Base-by-base conservation (phyloP, 106 monocot genomes). In the Narthecium ossifragum region DNA sequence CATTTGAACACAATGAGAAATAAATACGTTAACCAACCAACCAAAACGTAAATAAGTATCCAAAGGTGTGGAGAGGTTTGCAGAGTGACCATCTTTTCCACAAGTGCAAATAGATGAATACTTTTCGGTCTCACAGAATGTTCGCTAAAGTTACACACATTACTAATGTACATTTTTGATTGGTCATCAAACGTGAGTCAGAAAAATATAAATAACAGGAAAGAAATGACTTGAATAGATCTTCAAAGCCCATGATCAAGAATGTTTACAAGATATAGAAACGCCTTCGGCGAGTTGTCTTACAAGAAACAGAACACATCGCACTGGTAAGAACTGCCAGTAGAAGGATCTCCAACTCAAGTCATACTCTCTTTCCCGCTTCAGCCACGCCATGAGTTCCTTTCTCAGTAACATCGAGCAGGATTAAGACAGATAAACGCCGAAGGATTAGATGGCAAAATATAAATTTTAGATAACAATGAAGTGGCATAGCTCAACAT, bases 281-380 rank as follows among this genome's bases (percentile, higher is more conserved):
- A 79, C 64, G 74, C 85, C 78, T 70, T 73, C 51, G 62, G 80
- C 80, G 32, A 80, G 80, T 92, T 80, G 75, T 87, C 87, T 87
- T 92, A 84, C 87, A 92, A 92, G 87, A 87, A 85, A 92, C 86
- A 78, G 74, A 77, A 92, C 75, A 80, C 54, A 83, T 83, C 64
- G 72, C 72, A 79, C 59, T 67, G 77, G 67, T 65, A 73, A 77
- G 71, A 67, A 67, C 71, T 51, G 56, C 59, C 69, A 85, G 79
- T 41, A 75, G 72, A 61, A 76, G 60, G 63, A 64, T 41, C 64
- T 59, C 20, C 58, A 77, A 64, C 53, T 57, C 55, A n/a, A n/a
- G n/a, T n/a, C n/a, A n/a, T n/a, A n/a, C n/a, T n/a, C n/a, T n/a
- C n/a, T n/a, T n/a, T n/a, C n/a, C n/a, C n/a, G n/a, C n/a, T n/a